Percentiles rank a stretch among this genome's conserved stretches.
Conservation (phyloP, 345 rosid species). For the Isatis tinctoria region DNA sequence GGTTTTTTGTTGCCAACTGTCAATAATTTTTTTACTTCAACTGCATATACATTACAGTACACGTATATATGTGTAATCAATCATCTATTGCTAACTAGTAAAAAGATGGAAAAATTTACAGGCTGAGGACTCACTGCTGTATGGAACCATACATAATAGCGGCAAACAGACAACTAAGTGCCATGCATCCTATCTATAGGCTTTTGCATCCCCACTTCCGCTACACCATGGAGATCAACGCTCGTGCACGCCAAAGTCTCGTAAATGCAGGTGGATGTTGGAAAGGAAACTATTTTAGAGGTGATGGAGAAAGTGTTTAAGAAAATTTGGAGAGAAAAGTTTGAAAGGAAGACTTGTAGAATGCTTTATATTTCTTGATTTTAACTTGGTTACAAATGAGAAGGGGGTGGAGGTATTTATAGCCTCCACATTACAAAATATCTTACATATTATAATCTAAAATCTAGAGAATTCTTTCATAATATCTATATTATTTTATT, state of each 20-base stretch:
- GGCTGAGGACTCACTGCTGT: conserved; percentile 69
- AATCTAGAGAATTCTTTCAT: too few relatives aligned
- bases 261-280: conserved; percentile 46
- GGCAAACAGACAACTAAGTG: conserved; percentile 62
- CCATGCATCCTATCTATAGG: conserved; percentile 62
- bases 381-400: too few relatives aligned
- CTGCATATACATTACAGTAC: background rate
- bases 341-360: too few relatives aligned
- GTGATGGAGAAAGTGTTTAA: too few relatives aligned
- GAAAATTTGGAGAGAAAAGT: too few relatives aligned
- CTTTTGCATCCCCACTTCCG: conserved; percentile 68
- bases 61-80: background rate
- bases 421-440: too few relatives aligned
- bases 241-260: conserved; percentile 56
- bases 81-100: background rate
- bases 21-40: too few relatives aligned
- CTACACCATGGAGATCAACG: conserved; percentile 77
- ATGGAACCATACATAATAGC: conserved; percentile 72
- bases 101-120: conserved; percentile 2
- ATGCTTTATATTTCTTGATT: too few relatives aligned
- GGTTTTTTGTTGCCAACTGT: background rate
- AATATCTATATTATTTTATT: too few relatives aligned
- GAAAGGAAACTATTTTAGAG: too few relatives aligned
- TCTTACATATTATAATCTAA: too few relatives aligned
- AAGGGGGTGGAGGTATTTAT: too few relatives aligned